Conservation (phyloP, 148 eudicot species). For the Rhododendron simsii region DNA sequence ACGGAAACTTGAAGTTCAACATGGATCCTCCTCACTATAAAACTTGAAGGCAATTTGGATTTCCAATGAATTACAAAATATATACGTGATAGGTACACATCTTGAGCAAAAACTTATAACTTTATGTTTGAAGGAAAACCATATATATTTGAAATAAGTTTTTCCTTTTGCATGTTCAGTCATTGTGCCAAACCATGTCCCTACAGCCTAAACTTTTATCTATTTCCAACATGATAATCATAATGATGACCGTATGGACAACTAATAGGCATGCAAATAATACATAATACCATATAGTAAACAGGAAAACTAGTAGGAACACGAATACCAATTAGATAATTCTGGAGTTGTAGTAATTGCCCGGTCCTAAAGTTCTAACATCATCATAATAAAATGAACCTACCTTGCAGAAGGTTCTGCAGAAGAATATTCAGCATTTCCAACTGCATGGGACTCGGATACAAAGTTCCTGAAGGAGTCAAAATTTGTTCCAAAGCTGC, state of each 20-base stretch:
- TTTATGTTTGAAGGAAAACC: neutral
- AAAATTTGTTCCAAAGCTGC: conserved; percentile 62
- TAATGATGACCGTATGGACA: neutral
- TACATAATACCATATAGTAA: neutral
- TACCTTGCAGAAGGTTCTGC: conserved; percentile 53
- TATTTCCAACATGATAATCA: neutral
- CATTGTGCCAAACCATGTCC: conserved; percentile 7
- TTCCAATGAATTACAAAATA: neutral
- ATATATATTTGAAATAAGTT: neutral
- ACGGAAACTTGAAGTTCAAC: neutral
- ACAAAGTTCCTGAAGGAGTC: conserved; percentile 31
- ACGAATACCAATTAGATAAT: neutral
- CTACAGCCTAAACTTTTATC: neutral
- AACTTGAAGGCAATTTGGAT: neutral
- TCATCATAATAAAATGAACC: conserved; percentile 9
- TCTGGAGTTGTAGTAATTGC: neutral
- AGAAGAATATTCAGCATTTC: conserved; percentile 34
- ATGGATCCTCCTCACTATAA: neutral
- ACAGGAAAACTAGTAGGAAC: neutral
- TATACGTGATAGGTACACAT: neutral
- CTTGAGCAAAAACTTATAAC: neutral
- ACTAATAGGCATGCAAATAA: neutral
- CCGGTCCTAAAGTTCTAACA: neutral
- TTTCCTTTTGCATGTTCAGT: neutral
- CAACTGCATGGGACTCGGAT: conserved; percentile 30